Evolutionary conservation across 169 alveolate genomes (phyloP).

Genomic region (Cryptosporidium parvum): DNA sequence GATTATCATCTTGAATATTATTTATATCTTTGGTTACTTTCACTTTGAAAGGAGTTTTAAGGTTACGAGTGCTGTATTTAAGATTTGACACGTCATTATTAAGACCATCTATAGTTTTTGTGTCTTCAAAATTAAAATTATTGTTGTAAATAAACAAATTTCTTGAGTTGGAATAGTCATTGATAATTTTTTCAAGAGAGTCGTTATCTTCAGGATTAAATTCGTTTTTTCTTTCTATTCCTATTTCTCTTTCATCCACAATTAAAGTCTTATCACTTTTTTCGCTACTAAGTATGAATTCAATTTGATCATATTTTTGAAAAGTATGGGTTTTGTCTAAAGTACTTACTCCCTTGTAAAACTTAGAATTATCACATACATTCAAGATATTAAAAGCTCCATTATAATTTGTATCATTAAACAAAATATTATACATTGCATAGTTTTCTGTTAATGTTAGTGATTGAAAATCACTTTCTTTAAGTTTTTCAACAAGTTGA

Average conservation of each 20-base stretch:
- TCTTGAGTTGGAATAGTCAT: neutral
- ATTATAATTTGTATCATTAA: neutral
- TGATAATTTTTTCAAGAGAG: no score
- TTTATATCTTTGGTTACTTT: no score
- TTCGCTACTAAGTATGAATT: neutral
- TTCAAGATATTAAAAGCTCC: neutral
- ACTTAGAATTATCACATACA: neutral
- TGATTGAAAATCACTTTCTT: conserved; percentile 1
- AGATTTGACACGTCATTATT: no score
- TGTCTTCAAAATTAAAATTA: neutral
- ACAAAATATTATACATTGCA: neutral
- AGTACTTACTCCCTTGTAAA: neutral
- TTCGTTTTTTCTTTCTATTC: neutral
- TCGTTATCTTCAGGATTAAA: neutral
- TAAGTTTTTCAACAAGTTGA: neutral
- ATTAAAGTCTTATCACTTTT: no score
- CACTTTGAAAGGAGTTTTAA: no score
- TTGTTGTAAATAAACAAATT: no score
- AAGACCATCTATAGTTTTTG: no score
- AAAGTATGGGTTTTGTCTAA: neutral
- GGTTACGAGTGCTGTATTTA: no score
- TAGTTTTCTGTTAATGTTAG: neutral
- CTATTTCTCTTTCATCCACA: neutral
- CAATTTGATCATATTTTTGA: no score
- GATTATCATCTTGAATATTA: no score